Conservation (phyloP, 495 filamentous ascomycete species). For the Chaetomium tenue region DNA sequence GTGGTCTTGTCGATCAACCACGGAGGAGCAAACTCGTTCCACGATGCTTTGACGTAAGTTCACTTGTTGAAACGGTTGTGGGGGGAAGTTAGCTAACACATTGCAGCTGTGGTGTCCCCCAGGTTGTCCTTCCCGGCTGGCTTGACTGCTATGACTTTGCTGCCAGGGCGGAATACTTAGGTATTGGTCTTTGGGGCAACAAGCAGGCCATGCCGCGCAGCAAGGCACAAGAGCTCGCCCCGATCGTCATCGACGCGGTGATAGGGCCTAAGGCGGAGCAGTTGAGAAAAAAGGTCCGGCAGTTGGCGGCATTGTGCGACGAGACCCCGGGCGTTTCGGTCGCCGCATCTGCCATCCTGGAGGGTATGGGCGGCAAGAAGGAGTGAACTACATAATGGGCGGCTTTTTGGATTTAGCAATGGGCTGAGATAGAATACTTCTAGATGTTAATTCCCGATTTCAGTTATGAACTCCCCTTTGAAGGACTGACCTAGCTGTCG, state of each 20-base stretch:
- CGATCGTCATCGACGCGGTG: constrained; percentile 12
- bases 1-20: constrained; percentile 42
- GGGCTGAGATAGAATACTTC: not conserved
- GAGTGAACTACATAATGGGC: not conserved
- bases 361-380: not conserved
- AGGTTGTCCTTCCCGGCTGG: constrained; percentile 51
- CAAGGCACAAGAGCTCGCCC: constrained; percentile 6
- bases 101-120: constrained; percentile 47
- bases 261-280: not conserved
- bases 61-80: not conserved
- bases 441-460: too few species aligned
- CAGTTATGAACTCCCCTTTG: too few species aligned
- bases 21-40: constrained; percentile 44
- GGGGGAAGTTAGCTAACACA: not conserved
- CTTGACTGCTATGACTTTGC: constrained; percentile 55
- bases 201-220: constrained; percentile 13
- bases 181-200: constrained; percentile 50
- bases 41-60: constrained; percentile 40
- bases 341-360: not conserved
- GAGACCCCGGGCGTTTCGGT: not conserved
- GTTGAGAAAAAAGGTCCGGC: not conserved
- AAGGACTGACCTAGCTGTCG: too few species aligned
- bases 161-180: constrained; percentile 47
- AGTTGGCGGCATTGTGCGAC: constrained; percentile 11
- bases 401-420: not conserved